Percentiles rank a stretch among this genome's conserved stretches.
Evolutionary conservation across 2,329 filamentous ascomycete genomes (phyloP).

Genomic region (Cryphonectria naterciae): DNA sequence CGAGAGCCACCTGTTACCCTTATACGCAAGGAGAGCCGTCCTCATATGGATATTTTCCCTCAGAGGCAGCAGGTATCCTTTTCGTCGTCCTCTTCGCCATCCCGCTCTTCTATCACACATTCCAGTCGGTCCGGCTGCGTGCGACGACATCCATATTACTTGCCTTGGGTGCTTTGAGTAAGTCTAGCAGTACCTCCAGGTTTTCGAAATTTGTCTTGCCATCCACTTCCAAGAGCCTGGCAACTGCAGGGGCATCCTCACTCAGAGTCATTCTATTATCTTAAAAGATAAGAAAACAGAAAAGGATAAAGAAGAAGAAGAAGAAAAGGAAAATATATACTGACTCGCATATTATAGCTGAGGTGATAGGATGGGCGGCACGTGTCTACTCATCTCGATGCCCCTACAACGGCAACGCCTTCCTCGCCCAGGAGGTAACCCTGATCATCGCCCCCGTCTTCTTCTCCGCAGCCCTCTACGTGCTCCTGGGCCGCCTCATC

Average conservation of each 20-base stretch:
- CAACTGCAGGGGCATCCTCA: neutral
- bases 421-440: conserved; percentile 54
- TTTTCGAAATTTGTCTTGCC: neutral
- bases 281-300: neutral
- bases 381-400: conserved; percentile 53
- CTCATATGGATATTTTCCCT: conserved; percentile 35
- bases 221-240: neutral
- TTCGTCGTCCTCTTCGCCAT: conserved; percentile 35
- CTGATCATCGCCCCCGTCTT: conserved; percentile 51
- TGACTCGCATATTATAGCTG: conserved; percentile 35
- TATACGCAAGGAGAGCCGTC: conserved; percentile 9
- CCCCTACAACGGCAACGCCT: conserved; percentile 52
- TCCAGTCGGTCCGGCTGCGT: conserved; percentile 31
- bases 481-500: conserved; percentile 53
- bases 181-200: neutral
- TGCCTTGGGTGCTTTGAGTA: conserved; percentile 35
- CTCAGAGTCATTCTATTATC: neutral
- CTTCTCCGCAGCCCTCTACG: conserved; percentile 55
- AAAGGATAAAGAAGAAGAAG: neutral
- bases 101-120: conserved; percentile 32
- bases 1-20: conserved; percentile 12
- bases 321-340: neutral
- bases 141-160: conserved; percentile 34
- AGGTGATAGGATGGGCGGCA: conserved; percentile 53
- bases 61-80: conserved; percentile 33